These are phyloP conservation scores for Leishmania tarentolae DNA, from an alignment of 208 protist species.

Conservation along the genomic window DNA sequence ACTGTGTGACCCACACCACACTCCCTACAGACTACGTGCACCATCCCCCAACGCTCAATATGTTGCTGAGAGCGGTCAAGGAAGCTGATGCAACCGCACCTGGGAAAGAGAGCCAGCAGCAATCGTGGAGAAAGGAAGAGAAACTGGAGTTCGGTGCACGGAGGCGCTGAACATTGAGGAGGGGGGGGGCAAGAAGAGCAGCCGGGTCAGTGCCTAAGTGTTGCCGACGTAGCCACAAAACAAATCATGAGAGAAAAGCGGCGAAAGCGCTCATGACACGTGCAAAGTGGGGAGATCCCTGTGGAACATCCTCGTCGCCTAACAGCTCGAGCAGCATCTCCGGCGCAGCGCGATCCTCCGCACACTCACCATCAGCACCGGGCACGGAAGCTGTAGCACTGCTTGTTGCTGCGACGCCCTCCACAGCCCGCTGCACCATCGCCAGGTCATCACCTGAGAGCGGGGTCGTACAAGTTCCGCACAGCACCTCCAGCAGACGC, in stretches of 20 bases:
- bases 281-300: slow-evolving; percentile 40
- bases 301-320: slow-evolving; percentile 45
- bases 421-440: slow-evolving; percentile 49
- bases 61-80: background rate
- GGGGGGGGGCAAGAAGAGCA: background rate
- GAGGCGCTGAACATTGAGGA: background rate
- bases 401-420: slow-evolving; percentile 6
- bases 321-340: slow-evolving; percentile 78
- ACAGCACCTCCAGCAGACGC: slow-evolving; percentile 24
- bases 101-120: background rate
- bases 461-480: background rate
- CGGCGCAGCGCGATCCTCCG: slow-evolving; percentile 24
- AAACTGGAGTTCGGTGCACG: background rate
- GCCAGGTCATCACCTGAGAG: slow-evolving; percentile 31
- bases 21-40: background rate
- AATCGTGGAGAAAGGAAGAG: background rate
- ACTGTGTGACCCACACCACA: too few species aligned
- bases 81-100: background rate
- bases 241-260: background rate
- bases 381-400: background rate
- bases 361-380: slow-evolving; percentile 21
- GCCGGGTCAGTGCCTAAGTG: background rate
- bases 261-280: slow-evolving; percentile 44
- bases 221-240: background rate
- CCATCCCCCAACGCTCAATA: background rate